Evolutionary conservation across 345 rosid species (phyloP), one percentile per base, ranked within the genome.

Genomic region (Camelina laxa): DNA sequence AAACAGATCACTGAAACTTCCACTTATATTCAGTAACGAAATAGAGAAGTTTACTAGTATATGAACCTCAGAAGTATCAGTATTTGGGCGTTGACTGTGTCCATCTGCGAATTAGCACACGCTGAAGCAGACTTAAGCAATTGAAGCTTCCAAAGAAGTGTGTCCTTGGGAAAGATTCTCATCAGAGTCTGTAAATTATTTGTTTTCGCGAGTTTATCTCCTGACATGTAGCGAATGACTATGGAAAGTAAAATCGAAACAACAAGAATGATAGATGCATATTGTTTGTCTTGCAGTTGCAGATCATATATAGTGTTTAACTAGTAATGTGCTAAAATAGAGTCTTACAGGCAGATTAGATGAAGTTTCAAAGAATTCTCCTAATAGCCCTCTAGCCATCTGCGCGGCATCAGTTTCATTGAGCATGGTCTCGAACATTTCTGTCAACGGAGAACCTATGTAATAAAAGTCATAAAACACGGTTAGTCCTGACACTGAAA

Each of bases 91-190:
- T 77, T 80, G 70, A 85, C 76, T 38, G 83, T 82, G 65, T 84
- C 63, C 58, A 91, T 86, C 50, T 78, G 85, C 22, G 87, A 83
- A 73, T 80, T 84, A 65, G 85, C 85, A 75, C 70, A 82, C 65
- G 83, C 82, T 48, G 94, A 76, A 78, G 88, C 89, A 75, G 86
- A 78, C 75, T 79, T 81, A 20, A 87, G 87, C 83, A 93, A 63
- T 58, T 80, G 80, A 70, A 93, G 82, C 84, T 89, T 91, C 98
- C 96, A 93, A 4, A 75, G 80, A 79, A 93, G 85, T 74, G 51
- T 47, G 20, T 47, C 51, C 51, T 47, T 47, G 51, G 19, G 19
- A 47, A 47, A 47, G 12, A 88, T 80, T 64, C 80, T 85, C 16
- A 75, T 55, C 67, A 87, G 79, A 78, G 83, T 84, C 98, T 94